A percentile compares a stretch with the other conserved stretches of the same genome.
These are phyloP conservation scores for Ophiostoma montium DNA, from an alignment of 2,329 filamentous ascomycete genomes.

Conservation along the genomic window DNA sequence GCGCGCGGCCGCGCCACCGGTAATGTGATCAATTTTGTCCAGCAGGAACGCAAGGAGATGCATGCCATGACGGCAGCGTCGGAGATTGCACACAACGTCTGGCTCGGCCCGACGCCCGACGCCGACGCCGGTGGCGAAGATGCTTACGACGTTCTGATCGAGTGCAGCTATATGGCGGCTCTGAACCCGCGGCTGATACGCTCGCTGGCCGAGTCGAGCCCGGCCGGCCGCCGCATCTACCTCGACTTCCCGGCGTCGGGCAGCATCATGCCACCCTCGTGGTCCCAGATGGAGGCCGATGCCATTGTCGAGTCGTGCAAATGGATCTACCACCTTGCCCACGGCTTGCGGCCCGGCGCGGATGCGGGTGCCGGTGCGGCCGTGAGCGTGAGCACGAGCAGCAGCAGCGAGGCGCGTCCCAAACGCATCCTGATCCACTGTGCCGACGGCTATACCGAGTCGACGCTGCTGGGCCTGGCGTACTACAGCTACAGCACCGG, in stretches of 20 bases:
- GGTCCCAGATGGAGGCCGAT: constrained; percentile 70
- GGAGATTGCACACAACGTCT: constrained; percentile 81
- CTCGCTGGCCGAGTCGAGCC: constrained; percentile 40
- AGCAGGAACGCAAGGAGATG: constrained; percentile 85
- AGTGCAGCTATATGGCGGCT: constrained; percentile 73
- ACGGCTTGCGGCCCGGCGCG: constrained; percentile 31
- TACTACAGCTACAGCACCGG: constrained; percentile 91
- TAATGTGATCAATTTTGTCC: constrained; percentile 73
- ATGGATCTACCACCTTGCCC: constrained; percentile 77
- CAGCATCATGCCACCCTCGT: constrained; percentile 75
- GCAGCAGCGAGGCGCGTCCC: constrained; percentile 18
- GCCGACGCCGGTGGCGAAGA: constrained; percentile 40
- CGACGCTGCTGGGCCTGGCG: constrained; percentile 72
- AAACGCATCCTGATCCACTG: constrained; percentile 81
- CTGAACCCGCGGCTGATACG: constrained; percentile 56
- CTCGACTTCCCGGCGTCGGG: constrained; percentile 88
- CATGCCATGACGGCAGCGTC: constrained; percentile 80
- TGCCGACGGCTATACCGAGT: constrained; percentile 91
- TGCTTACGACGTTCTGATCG: constrained; percentile 74
- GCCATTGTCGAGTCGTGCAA: constrained; percentile 73
- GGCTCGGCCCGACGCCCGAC: constrained; percentile 77
- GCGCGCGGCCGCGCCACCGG: constrained; percentile 58
- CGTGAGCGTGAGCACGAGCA: no score
- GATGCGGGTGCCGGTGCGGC: no score
- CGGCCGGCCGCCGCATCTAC: constrained; percentile 24